Base-by-base conservation (phyloP, 2,329 filamentous ascomycete species). In the Harringtonia aguacate region DNA sequence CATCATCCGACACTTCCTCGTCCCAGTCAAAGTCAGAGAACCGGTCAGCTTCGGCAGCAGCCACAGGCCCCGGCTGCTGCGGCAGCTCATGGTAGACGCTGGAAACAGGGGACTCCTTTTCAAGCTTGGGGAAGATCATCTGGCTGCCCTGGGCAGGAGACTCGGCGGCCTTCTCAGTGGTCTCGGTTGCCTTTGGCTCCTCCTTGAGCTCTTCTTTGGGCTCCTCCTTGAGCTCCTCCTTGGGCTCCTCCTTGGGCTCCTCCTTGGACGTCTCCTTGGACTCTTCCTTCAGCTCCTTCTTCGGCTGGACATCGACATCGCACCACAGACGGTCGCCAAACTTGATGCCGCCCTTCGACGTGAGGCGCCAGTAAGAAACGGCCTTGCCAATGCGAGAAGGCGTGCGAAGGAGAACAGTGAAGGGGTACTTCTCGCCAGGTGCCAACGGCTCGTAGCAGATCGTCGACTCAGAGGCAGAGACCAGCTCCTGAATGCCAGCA, bases 281-380 rank as follows among this genome's bases (percentile, higher is more conserved):
- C n/a, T n/a, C n/a, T n/a, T n/a, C n/a, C n/a, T n/a, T 44, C 43
- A 58, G 53, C 28, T 60, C 57, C 53, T 67, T 59, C 50, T 63
- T 58, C 27, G 57, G 54, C 53, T 70, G 66, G 52, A 95, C 86
- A 41, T 78, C 75, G 50, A 98, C 78, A 52, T 97, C 88, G 59
- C 90, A 95, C 90, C 90, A 98, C 39, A 98, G 72, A 56, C 88
- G 85, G 67, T 95, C 86, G 33, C 92, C 92, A 52, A 97, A 95
- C 51, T 86, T 84, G 51, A 75, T 69, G 21, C 89, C 89, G 46
- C 86, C 80, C 8, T 79, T 73, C 47, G 86, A 80, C 54, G 89
- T 94, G 52, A 98, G 69, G 50, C 90, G 88, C 92, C 92, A 98
- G 73, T 95, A 95, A 2, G 92, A 97, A 57, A 95, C 92, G 47